Evolutionary conservation across 2,329 filamentous ascomycete genomes (phyloP).

Genomic region (Colletotrichum tabaci): DNA sequence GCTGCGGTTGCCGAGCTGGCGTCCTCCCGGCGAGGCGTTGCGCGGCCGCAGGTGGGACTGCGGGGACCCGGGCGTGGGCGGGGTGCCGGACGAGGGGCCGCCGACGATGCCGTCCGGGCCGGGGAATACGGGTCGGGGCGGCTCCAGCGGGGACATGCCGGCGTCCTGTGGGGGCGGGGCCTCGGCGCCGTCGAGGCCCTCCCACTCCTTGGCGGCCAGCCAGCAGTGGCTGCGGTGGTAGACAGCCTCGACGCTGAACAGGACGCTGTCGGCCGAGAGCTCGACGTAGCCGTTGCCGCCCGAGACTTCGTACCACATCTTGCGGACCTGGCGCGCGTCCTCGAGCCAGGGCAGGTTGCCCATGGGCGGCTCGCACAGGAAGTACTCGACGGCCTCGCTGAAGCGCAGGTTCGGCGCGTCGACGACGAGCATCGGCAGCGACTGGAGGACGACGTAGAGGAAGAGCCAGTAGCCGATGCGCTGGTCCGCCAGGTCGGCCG

Average conservation of each 20-base stretch:
- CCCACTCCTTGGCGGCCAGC: constrained; percentile 68
- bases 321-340: constrained; percentile 73
- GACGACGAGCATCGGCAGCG: constrained; percentile 82
- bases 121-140: constrained; percentile 55
- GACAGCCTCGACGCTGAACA: constrained; percentile 73
- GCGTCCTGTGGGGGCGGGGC: constrained; percentile 49
- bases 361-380: constrained; percentile 82
- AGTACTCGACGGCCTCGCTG: constrained; percentile 84
- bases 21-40: constrained; percentile 56
- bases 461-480: constrained; percentile 87
- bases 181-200: constrained; percentile 52
- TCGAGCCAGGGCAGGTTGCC: constrained; percentile 82
- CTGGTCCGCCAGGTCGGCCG: constrained; percentile 78
- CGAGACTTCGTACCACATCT: constrained; percentile 82
- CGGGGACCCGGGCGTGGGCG: constrained; percentile 50
- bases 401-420: constrained; percentile 80
- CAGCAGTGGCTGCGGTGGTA: constrained; percentile 73
- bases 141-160: constrained; percentile 56
- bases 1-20: constrained; percentile 47
- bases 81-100: constrained; percentile 46
- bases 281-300: constrained; percentile 71
- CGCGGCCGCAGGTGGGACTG: constrained; percentile 54
- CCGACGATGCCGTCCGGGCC: constrained; percentile 48
- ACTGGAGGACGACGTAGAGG: constrained; percentile 83
- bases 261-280: constrained; percentile 71